phyloP scores from a whole-genome alignment of 306 rosid species.

The Cyclanthera cordifolia region DNA sequence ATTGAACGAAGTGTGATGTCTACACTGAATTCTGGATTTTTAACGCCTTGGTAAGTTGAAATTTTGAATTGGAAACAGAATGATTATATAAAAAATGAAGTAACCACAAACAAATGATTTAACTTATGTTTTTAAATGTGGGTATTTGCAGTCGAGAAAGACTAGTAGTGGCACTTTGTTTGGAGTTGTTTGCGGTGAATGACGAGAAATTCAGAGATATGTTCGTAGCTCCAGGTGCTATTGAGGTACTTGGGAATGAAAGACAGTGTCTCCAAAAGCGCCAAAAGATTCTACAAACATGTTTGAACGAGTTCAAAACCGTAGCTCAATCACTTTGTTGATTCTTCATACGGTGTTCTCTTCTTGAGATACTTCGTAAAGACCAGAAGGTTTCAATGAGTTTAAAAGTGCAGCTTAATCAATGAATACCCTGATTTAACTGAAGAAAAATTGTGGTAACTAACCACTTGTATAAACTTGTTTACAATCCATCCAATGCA shows the following conservation, averaged over 20 bases:
- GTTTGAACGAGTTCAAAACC: constrained; percentile 74
- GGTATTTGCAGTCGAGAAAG: constrained; percentile 55
- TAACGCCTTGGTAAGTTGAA: constrained; percentile 76
- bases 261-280: constrained; percentile 65
- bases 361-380: too few species aligned
- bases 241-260: constrained; percentile 53
- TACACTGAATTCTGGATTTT: constrained; percentile 80
- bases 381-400: too few species aligned
- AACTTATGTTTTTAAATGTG: constrained; percentile 2
- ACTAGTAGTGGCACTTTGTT: constrained; percentile 67
- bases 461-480: too few species aligned
- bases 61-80: neutral
- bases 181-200: constrained; percentile 81
- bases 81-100: too few species aligned
- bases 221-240: constrained; percentile 91
- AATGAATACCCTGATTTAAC: too few species aligned
- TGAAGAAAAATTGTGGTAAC: too few species aligned
- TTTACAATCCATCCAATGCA: too few species aligned
- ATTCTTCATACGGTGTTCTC: too few species aligned
- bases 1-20: constrained; percentile 81
- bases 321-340: constrained; percentile 63
- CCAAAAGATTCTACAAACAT: constrained; percentile 70
- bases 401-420: too few species aligned
- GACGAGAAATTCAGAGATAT: constrained; percentile 91
- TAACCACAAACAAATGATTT: neutral